Evolutionary conservation across 805 yeast genomes (phyloP), one percentile per base, ranked within the genome.

Genomic region (Komagataella populi): DNA sequence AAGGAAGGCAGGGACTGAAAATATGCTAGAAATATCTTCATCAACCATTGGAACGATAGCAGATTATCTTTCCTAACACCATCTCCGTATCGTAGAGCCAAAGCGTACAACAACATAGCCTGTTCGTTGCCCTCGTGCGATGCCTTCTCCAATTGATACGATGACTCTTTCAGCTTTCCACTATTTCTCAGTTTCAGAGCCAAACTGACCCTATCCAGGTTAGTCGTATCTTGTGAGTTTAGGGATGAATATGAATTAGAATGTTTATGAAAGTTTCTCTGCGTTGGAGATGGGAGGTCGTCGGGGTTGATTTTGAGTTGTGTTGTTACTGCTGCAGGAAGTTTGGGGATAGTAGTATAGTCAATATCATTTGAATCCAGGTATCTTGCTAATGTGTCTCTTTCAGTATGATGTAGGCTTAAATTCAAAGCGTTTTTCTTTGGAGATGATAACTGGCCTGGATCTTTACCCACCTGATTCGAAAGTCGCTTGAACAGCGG

Each of bases 101-200:
- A 62, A 0, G 87, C 87, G 58, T 84, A 85, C 30, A 83, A 61
- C 48, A 80, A 70, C 83, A 79, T 83, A 1, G 89, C 95, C 47
- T 81, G 77, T 54, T 69, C 71, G 55, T 76, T 72, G 6, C 87
- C 85, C n/a, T 69, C 64, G 51, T 71, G 70, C 4, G 90, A 84
- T 1, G 87, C 84, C 30, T 74, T 70, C 55, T 78, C 81, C 51
- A 86, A 67, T 56, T 81, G 86, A 57, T 81, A 78, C 1, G 89
- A 74, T 3, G 88, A 83, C 58, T 83, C 91, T 48, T 80, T 72
- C 44, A 78, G 74, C 50, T 81, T 76, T 1, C 87, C 87, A 36
- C 73, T 64, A 45, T 73, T 73, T 51, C 85, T 70, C 48, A 80
- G 65, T 16, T 72, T 71, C 6, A 71, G 64, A 0, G 84, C 84